These are phyloP conservation scores for Viola pubescens DNA, from an alignment of 441 rosid species.

Conservation along the genomic window DNA sequence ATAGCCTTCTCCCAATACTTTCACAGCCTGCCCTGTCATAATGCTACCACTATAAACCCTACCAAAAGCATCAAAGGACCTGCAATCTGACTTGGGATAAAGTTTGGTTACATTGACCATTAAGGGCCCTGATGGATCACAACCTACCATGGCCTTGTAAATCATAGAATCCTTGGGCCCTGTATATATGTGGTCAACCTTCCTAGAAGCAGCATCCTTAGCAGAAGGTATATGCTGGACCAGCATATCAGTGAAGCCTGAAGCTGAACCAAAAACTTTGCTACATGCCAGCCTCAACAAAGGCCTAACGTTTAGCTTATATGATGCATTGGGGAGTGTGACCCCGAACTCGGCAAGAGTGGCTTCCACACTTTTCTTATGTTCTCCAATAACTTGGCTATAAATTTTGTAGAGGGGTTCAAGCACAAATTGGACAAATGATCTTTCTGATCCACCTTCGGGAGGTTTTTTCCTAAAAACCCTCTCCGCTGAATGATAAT, in stretches of 20 bases:
- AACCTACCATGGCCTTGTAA: slow-evolving; percentile 72
- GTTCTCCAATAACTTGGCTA: slow-evolving; percentile 98
- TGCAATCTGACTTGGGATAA: slow-evolving; percentile 95
- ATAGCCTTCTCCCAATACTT: slow-evolving; percentile 92
- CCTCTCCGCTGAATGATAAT: slow-evolving; percentile 69
- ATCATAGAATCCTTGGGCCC: slow-evolving; percentile 68
- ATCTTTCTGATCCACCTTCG: slow-evolving; percentile 78
- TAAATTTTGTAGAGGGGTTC: slow-evolving; percentile 97
- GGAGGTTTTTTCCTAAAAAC: slow-evolving; percentile 70
- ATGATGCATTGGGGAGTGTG: slow-evolving; percentile 81
- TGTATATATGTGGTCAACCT: slow-evolving; percentile 73
- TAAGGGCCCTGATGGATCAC: slow-evolving; percentile 84
- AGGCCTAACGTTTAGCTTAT: slow-evolving; percentile 87
- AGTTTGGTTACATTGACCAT: slow-evolving; percentile 94
- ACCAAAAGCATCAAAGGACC: slow-evolving; percentile 95
- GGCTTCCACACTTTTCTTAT: slow-evolving; percentile 89
- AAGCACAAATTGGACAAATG: slow-evolving; percentile 86
- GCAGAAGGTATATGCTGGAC: slow-evolving; percentile 95
- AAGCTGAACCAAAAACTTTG: slow-evolving; percentile 82
- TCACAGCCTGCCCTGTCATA: slow-evolving; percentile 87
- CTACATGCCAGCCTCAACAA: slow-evolving; percentile 85
- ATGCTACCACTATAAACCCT: slow-evolving; percentile 85
- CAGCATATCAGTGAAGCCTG: slow-evolving; percentile 96
- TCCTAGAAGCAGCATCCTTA: slow-evolving; percentile 69
- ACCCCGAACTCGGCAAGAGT: slow-evolving; percentile 94